These are phyloP conservation scores for Dactylellina drechsleri DNA, from an alignment of 2,329 filamentous ascomycete species.

Conservation along the genomic window DNA sequence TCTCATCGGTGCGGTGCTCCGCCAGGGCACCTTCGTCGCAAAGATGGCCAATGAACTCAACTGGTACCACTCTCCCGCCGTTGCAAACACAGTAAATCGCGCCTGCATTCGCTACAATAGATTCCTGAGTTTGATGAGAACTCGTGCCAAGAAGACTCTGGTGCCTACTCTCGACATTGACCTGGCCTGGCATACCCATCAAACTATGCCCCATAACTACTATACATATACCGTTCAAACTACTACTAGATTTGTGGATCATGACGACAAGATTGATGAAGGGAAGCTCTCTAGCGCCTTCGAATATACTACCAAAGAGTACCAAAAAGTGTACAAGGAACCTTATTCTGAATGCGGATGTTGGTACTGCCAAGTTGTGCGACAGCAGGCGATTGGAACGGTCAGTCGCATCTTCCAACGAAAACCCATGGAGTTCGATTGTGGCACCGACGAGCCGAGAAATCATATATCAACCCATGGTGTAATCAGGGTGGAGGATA, in stretches of 20 bases:
- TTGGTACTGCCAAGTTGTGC: conserved; percentile 78
- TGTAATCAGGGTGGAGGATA: conserved; percentile 45
- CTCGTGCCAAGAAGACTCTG: conserved; percentile 64
- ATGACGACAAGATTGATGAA: conserved; percentile 85
- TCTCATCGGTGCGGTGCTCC: conserved; percentile 56
- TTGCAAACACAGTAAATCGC: conserved; percentile 60
- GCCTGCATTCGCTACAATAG: conserved; percentile 64
- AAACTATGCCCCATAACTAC: conserved; percentile 74
- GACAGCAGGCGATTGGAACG: conserved; percentile 41
- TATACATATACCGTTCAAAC: conserved; percentile 68
- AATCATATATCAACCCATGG: conserved; percentile 50
- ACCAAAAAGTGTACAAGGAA: conserved; percentile 72
- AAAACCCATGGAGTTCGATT: conserved; percentile 30
- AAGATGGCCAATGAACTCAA: conserved; percentile 57
- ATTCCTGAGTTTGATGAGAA: conserved; percentile 71
- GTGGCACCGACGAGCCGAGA: conserved; percentile 31
- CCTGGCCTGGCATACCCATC: conserved; percentile 82
- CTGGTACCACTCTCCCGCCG: conserved; percentile 56
- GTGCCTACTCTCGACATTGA: conserved; percentile 81
- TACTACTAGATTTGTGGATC: conserved; percentile 73
- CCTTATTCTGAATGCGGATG: conserved; percentile 82
- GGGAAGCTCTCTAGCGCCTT: conserved; percentile 72
- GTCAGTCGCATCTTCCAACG: conserved; percentile 30
- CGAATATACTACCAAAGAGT: conserved; percentile 76
- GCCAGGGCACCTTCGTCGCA: conserved; percentile 56